phyloP scores from a whole-genome alignment of 2,329 filamentous ascomycete species.

The Parastagonospora nodorum region DNA sequence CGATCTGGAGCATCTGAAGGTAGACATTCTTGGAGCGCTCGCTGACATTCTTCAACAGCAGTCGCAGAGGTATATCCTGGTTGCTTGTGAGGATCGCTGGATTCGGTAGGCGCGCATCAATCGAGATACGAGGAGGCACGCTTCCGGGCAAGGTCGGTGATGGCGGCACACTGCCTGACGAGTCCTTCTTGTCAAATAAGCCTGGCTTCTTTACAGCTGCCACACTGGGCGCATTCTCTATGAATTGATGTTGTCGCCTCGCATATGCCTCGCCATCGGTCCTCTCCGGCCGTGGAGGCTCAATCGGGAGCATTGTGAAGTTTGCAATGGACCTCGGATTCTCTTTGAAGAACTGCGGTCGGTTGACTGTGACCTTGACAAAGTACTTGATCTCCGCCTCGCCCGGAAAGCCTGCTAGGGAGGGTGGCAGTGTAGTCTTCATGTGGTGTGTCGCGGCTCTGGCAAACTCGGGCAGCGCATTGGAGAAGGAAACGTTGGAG shows the following conservation, averaged over 20 bases:
- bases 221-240: slow-evolving; percentile 33
- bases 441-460: slow-evolving; percentile 66
- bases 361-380: slow-evolving; percentile 90
- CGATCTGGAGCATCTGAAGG: slow-evolving; percentile 78
- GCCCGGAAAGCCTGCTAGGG: slow-evolving; percentile 81
- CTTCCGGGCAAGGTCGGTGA: slow-evolving; percentile 22
- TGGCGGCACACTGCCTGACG: slow-evolving; percentile 20
- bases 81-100: slow-evolving; percentile 90
- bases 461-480: slow-evolving; percentile 52
- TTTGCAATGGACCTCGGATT: slow-evolving; percentile 68
- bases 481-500: slow-evolving; percentile 51
- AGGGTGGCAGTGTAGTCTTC: slow-evolving; percentile 85
- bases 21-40: slow-evolving; percentile 72
- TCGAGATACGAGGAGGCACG: slow-evolving; percentile 62
- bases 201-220: slow-evolving; percentile 60
- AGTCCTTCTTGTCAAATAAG: slow-evolving; percentile 59
- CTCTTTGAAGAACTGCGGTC: slow-evolving; percentile 88
- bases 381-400: slow-evolving; percentile 93
- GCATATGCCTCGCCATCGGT: slow-evolving; percentile 83
- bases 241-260: slow-evolving; percentile 69
- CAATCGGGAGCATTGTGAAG: slow-evolving; percentile 90
- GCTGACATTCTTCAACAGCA: slow-evolving; percentile 78
- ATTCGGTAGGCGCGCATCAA: slow-evolving; percentile 85
- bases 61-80: slow-evolving; percentile 76
- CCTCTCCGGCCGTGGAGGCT: slow-evolving; percentile 74